Conservation (phyloP, 257 asterid species). For the Solanum sejunctum region DNA sequence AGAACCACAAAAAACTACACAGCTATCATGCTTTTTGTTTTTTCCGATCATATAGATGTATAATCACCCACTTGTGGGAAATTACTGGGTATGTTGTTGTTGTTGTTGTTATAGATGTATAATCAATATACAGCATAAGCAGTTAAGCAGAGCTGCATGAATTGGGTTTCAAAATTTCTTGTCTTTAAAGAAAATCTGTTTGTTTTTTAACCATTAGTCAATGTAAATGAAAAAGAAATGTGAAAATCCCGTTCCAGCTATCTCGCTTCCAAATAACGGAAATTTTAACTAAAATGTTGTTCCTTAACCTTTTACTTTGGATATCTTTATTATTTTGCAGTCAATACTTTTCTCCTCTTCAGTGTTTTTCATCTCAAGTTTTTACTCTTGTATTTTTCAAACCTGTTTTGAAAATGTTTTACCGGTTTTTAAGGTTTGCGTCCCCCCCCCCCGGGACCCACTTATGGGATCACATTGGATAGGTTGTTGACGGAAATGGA, state of each 20-base stretch:
- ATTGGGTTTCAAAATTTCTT: background rate
- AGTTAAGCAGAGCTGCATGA: background rate
- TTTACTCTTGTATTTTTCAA: too few species aligned
- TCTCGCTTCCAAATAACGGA: background rate
- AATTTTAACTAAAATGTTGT: too few species aligned
- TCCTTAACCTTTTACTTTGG: too few species aligned
- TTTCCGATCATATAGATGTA: background rate
- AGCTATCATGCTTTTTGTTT: background rate
- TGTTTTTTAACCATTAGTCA: background rate
- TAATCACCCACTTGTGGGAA: too few species aligned
- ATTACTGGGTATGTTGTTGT: too few species aligned
- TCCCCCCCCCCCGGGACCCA: too few species aligned
- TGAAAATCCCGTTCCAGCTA: background rate
- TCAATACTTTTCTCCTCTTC: too few species aligned
- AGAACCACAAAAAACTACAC: background rate
- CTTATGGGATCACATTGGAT: too few species aligned
- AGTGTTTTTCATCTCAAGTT: too few species aligned
- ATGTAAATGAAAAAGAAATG: background rate
- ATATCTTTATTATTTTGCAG: too few species aligned
- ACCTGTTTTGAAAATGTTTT: too few species aligned
- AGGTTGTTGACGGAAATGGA: background rate
- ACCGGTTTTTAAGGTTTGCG: too few species aligned
- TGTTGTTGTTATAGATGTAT: background rate
- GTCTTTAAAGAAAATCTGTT: background rate
- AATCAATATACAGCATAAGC: background rate